Conservation (phyloP, 148 eudicot species). For the Cornus controversa region DNA sequence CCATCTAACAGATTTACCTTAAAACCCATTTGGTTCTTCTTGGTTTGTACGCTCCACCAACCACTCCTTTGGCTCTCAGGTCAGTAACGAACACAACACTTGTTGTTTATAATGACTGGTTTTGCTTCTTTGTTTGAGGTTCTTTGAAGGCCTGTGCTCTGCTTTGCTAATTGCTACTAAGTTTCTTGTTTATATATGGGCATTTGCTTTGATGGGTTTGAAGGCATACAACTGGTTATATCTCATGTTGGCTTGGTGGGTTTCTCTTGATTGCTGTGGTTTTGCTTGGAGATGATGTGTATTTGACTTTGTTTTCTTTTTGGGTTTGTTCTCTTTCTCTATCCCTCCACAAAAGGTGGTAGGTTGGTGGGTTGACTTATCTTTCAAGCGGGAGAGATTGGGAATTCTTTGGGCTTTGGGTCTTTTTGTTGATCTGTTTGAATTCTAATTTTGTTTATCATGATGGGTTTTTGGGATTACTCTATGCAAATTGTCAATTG, state of each 20-base stretch:
- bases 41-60: slow-evolving; percentile 25
- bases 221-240: background rate
- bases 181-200: slow-evolving; percentile 10
- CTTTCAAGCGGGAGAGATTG: background rate
- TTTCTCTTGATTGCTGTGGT: background rate
- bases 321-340: slow-evolving; percentile 6
- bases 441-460: background rate
- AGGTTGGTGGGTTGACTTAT: slow-evolving; percentile 53
- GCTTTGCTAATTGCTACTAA: background rate
- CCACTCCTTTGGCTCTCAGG: slow-evolving; percentile 1
- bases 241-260: background rate
- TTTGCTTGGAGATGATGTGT: background rate
- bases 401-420: slow-evolving; percentile 14
- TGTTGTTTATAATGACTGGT: background rate
- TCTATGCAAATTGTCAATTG: background rate
- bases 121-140: background rate
- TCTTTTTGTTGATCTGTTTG: background rate
- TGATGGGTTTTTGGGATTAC: slow-evolving; percentile 4
- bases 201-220: slow-evolving; percentile 12
- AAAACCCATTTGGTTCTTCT: slow-evolving; percentile 18
- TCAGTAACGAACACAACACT: slow-evolving; percentile 19
- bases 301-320: slow-evolving; percentile 14
- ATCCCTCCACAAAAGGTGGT: slow-evolving; percentile 46
- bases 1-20: slow-evolving; percentile 2
- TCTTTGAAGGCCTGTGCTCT: background rate